Conservation (phyloP, 139 green algal species). For the Chlamydomonas schloesseri region DNA sequence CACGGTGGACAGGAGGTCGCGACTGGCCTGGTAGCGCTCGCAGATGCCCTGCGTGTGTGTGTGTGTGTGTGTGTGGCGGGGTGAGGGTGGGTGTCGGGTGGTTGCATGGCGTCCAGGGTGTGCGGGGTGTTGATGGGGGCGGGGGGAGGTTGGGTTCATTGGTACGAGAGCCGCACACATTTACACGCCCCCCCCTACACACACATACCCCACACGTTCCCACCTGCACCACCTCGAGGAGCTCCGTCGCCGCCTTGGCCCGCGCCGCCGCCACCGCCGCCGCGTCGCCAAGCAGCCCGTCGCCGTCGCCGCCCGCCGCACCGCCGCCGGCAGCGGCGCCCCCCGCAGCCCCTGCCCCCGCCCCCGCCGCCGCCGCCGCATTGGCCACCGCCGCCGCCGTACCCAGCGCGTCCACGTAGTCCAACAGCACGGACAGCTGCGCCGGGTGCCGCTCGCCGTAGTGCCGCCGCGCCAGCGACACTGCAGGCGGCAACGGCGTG, state of each 20-base stretch:
- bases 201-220: no score
- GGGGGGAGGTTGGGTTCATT: no score
- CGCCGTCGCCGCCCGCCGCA: background rate
- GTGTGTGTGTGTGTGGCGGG: background rate
- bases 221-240: conserved; percentile 19
- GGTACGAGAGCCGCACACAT: no score
- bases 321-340: no score
- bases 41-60: conserved; percentile 37
- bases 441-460: conserved; percentile 37
- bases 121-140: no score
- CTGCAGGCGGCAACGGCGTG: background rate
- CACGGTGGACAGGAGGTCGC: conserved; percentile 56
- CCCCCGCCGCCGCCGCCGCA: background rate
- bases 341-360: background rate
- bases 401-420: conserved; percentile 44
- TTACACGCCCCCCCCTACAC: no score
- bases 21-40: conserved; percentile 54
- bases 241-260: conserved; percentile 5
- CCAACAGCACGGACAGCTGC: conserved; percentile 51
- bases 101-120: no score
- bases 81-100: no score
- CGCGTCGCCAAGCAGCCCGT: background rate
- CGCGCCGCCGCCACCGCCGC: background rate
- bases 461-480: conserved; percentile 21
- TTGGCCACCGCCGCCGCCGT: background rate